These are phyloP conservation scores for Globisporangium heterothallicum DNA, from an alignment of 352 stramenopile species.

Conservation along the genomic window DNA sequence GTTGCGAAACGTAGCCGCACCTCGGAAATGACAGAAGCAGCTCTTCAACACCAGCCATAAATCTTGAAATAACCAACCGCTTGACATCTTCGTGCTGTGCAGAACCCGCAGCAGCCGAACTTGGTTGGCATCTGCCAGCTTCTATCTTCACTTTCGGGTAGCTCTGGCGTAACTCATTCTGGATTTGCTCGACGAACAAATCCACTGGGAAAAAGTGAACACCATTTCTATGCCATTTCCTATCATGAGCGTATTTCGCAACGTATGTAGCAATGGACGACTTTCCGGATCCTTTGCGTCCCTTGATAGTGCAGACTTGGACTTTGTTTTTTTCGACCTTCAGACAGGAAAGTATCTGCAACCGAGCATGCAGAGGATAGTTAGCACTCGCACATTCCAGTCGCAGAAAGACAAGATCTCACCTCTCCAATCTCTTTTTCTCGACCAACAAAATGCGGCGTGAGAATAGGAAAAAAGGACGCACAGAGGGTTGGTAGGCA, in stretches of 20 bases:
- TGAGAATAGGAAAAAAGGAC: slow-evolving; percentile 49
- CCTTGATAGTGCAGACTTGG: slow-evolving; percentile 46
- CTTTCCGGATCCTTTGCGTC: slow-evolving; percentile 46
- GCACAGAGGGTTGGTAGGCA: slow-evolving; percentile 32
- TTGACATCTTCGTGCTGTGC: background rate
- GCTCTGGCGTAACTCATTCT: background rate
- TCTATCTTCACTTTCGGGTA: background rate
- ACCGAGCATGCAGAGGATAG: background rate
- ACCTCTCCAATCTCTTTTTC: slow-evolving; percentile 48
- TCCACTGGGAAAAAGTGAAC: slow-evolving; percentile 59
- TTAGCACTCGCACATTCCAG: background rate
- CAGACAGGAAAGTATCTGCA: slow-evolving; percentile 26
- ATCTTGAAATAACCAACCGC: slow-evolving; percentile 14
- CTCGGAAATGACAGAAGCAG: slow-evolving; percentile 30
- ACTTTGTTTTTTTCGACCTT: slow-evolving; percentile 17
- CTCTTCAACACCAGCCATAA: slow-evolving; percentile 23
- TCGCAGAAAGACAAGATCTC: background rate
- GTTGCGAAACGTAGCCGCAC: too few relatives aligned
- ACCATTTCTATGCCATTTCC: slow-evolving; percentile 37
- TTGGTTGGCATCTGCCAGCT: background rate
- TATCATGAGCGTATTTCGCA: slow-evolving; percentile 38
- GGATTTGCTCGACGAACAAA: slow-evolving; percentile 20
- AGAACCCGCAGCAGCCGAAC: background rate
- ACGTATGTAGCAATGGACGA: slow-evolving; percentile 53
- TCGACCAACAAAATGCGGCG: slow-evolving; percentile 45